Conservation (phyloP, 768 basidiomycete genomes). For the Amyloporia xantha region DNA sequence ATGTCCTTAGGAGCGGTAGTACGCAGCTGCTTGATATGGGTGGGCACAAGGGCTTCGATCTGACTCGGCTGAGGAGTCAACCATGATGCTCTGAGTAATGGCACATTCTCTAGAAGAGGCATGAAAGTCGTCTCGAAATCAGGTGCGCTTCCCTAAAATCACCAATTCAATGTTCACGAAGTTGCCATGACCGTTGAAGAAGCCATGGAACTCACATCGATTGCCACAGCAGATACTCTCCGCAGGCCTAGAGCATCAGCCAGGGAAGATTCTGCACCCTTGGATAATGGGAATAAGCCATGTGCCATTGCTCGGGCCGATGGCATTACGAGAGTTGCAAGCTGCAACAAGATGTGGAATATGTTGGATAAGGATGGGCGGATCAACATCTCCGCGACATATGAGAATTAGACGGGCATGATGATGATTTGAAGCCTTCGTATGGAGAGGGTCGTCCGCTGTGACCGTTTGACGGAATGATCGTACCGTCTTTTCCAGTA, state of each 20-base stretch:
- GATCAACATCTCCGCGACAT: conserved; percentile 71
- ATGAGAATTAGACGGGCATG: conserved; percentile 44
- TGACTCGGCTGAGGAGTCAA: conserved; percentile 30
- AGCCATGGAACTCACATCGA: conserved; percentile 47
- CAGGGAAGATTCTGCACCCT: conserved; percentile 56
- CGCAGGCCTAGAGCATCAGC: conserved; percentile 59
- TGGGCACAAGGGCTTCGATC: conserved; percentile 44
- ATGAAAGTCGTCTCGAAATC: conserved; percentile 25
- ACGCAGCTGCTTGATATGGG: conserved; percentile 74
- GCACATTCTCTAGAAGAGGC: conserved; percentile 42
- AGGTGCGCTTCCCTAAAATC: conserved; percentile 41
- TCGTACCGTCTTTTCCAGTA: conserved; percentile 53
- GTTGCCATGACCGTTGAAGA: no score
- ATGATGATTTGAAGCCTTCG: neutral
- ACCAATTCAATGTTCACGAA: no score
- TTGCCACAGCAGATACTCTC: conserved; percentile 56
- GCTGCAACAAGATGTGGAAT: conserved; percentile 72
- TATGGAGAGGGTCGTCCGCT: neutral
- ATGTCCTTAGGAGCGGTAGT: conserved; percentile 79
- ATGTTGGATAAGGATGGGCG: conserved; percentile 64
- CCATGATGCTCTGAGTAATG: conserved; percentile 62
- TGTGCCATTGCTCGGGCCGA: conserved; percentile 22
- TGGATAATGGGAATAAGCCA: conserved; percentile 60
- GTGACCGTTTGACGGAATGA: conserved; percentile 10
- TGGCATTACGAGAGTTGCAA: conserved; percentile 45